Conservation (phyloP, 257 asterid genomes). For the Vinca minor region DNA sequence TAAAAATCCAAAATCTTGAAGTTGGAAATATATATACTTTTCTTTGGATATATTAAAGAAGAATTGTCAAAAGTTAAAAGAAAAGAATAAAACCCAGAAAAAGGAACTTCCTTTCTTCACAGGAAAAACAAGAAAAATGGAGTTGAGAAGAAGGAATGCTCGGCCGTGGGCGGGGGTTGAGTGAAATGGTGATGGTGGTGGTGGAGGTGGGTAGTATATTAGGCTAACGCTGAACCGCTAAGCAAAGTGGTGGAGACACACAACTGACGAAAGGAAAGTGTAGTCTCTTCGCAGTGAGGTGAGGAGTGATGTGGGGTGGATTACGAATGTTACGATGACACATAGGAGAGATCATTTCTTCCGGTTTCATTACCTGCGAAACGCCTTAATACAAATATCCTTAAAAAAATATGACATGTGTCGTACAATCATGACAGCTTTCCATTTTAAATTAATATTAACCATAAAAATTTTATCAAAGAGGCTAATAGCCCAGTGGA, state of each 20-base stretch:
- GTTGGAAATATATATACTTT: not conserved
- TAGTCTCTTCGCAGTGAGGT: too few species aligned
- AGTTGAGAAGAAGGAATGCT: not conserved
- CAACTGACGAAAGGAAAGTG: not conserved
- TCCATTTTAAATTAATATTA: too few species aligned
- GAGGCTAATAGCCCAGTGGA: too few species aligned
- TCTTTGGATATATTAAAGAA: not conserved
- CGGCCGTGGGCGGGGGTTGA: not conserved
- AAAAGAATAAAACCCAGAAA: not conserved
- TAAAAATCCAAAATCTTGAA: not conserved
- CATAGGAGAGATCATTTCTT: not conserved
- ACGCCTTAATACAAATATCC: too few species aligned
- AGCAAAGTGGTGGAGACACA: conserved; percentile 3
- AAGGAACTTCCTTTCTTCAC: not conserved
- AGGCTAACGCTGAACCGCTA: conserved; percentile 4
- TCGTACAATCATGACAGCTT: too few species aligned
- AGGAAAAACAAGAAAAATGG: not conserved
- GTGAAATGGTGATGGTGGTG: too few species aligned
- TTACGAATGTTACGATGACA: too few species aligned
- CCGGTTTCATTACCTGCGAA: too few species aligned
- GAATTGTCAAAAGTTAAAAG: not conserved
- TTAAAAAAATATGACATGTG: too few species aligned
- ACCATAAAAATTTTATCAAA: too few species aligned
- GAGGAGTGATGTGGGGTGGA: too few species aligned
- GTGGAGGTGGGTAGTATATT: too few species aligned